A percentile compares a stretch with the other conserved stretches of the same genome.
phyloP scores from a whole-genome alignment of 352 stramenopile genomes.

The Phytopythium chamaehyphon region DNA sequence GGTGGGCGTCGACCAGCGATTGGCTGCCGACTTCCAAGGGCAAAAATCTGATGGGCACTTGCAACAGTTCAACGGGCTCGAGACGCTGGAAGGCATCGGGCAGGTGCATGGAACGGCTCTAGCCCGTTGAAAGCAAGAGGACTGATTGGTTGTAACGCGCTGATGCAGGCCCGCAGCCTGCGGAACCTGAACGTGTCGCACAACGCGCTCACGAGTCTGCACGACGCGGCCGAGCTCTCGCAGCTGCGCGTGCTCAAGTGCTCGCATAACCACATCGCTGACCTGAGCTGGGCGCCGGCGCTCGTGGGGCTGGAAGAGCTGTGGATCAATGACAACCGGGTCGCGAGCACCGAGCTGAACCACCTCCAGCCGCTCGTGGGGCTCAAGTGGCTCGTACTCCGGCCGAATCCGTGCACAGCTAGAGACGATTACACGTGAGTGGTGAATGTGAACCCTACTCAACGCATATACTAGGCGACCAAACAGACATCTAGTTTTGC shows the following conservation, averaged over 20 bases:
- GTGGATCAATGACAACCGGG: slow-evolving; percentile 51
- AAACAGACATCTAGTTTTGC: slow-evolving; percentile 10
- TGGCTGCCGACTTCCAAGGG: too few species aligned
- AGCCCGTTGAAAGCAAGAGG: too few species aligned
- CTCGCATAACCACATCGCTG: slow-evolving; percentile 47
- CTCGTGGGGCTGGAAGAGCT: slow-evolving; percentile 45
- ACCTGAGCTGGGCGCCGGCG: slow-evolving; percentile 34
- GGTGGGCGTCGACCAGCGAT: too few species aligned
- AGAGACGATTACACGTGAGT: slow-evolving; percentile 42
- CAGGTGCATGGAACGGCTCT: too few species aligned
- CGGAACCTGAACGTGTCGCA: slow-evolving; percentile 59
- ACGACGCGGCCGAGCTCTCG: slow-evolving; percentile 31
- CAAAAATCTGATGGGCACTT: neutral
- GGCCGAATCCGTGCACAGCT: slow-evolving; percentile 69
- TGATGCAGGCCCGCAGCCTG: slow-evolving; percentile 30
- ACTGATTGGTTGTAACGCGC: too few species aligned
- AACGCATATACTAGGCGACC: neutral
- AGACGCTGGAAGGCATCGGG: slow-evolving; percentile 33
- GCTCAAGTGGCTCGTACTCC: slow-evolving; percentile 50
- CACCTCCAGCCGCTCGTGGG: slow-evolving; percentile 36
- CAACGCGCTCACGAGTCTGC: slow-evolving; percentile 46
- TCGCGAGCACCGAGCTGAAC: slow-evolving; percentile 44
- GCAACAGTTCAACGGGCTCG: slow-evolving; percentile 59
- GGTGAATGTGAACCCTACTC: neutral
- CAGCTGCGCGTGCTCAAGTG: slow-evolving; percentile 50